Evolutionary conservation across 208 protist genomes (phyloP).

Genomic region (Porcisia hertigi): DNA sequence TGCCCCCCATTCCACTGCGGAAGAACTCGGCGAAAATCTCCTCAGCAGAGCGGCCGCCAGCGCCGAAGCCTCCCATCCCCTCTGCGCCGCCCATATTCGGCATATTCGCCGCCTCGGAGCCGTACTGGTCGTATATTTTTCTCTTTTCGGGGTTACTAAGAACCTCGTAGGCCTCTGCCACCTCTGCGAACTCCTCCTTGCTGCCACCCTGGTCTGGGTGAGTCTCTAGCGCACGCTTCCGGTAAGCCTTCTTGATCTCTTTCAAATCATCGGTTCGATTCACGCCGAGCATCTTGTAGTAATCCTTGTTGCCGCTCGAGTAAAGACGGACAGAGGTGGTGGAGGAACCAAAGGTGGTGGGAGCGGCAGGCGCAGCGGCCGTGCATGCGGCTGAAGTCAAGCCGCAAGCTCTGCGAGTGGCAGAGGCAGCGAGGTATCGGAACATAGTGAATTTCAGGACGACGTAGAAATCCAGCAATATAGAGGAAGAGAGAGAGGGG

Average conservation of each 20-base stretch:
- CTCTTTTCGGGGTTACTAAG: constrained; percentile 95
- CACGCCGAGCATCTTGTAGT: constrained; percentile 90
- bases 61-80: constrained; percentile 49
- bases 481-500: neutral
- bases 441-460: constrained; percentile 8
- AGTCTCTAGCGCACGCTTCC: constrained; percentile 88
- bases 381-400: neutral
- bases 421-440: constrained; percentile 18
- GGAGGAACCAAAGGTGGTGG: constrained; percentile 10
- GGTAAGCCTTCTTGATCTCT: constrained; percentile 92
- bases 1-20: constrained; percentile 65
- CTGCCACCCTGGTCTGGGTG: constrained; percentile 93
- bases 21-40: constrained; percentile 94
- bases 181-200: constrained; percentile 91
- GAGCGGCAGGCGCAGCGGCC: neutral
- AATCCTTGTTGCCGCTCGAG: constrained; percentile 75
- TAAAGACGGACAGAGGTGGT: constrained; percentile 37
- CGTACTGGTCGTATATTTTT: constrained; percentile 97
- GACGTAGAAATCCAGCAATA: neutral
- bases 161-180: constrained; percentile 97
- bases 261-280: constrained; percentile 53
- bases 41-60: constrained; percentile 70
- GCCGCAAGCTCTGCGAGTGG: constrained; percentile 8
- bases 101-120: constrained; percentile 80
- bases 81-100: constrained; percentile 59